Base-by-base conservation (phyloP, 106 monocot species). In the Acorus gramineus region DNA sequence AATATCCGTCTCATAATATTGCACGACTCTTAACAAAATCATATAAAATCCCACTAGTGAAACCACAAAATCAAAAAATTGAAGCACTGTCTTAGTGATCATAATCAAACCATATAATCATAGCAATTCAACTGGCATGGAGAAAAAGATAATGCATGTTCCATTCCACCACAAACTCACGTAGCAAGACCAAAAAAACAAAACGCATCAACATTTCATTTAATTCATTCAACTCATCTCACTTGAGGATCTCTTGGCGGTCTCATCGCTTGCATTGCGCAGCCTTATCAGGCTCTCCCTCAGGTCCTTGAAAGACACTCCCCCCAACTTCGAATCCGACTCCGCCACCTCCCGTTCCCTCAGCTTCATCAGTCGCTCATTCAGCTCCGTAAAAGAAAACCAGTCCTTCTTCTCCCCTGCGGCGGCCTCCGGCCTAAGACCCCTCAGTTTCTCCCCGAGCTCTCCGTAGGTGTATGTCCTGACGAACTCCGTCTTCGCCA, bases 381-480 rank as follows among this genome's bases (percentile, higher is more conserved):
- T 85, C 59, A 98, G 45, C 79, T 98, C 91, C 7, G 48, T 47
- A 43, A 92, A 60, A 3, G 88, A 85, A 65, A 91, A 98, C 69
- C 74, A 76, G 9, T 77, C 74, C 2, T 73, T 75, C 9, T 54
- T 64, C 2, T 48, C 74, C 66, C 81, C 83, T 59, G 50, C 66
- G 3, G 67, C 72, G 12, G 7, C 69, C 46, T 66, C 79, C 2
- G 82, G 82, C 65, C 79, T 62, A 50, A 98, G 71, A 66, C 63
- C 67, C 72, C 60, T 63, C 11, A 98, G 66, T 83, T 91, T 92
- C 83, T 83, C 79, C 6, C 96, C 96, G 2, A 98, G 71, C 73
- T 98, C 91, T 2, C 83, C 82, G 5, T 71, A 65, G 13, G 54
- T 70, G 57, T 98, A 98, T 43, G 10, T 50, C 79, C 75, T 91